Evolutionary conservation across 768 basidiomycete genomes (phyloP), one percentile per base, ranked within the genome.

Genomic region (Nevesoporus exiguus): DNA sequence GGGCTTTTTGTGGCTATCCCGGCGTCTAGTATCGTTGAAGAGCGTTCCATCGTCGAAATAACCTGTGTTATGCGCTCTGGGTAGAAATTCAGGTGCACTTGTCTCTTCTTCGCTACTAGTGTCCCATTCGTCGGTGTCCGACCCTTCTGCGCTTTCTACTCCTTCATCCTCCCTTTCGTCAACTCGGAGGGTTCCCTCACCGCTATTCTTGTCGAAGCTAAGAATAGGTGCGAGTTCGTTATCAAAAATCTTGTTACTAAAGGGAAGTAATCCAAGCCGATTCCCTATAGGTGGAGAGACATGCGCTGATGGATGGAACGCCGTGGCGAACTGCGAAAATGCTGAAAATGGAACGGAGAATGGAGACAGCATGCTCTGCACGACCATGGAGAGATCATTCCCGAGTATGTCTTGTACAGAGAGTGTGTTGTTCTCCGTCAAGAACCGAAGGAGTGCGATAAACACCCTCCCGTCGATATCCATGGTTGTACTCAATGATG

Each of bases 401-500:
- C 73, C 75, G 15, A 75, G 34, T 24, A 78, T 41, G 8, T 70
- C 53, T 19, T 46, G 51, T 10, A 69, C 13, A 4, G 70, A 59
- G 19, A 66, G 34, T 0, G 47, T 46, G 17, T 48, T 49, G 25
- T 70, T 56, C 14, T 62, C 47, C 7, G 73, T 64, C 21, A 75
- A 34, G 58, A 74, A 73, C 11, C 68, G 68, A 36, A 85, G 49
- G 22, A 85, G 67, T 15, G 74, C 65, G 15, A 72, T 51, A 62
- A 82, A 85, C 10, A 85, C 65, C 33, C 76, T 71, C 14, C 79
- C 79, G 58, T 87, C 85, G 7, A 86, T 49, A 49, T 83, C 79
- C n/a, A 78, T 55, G 36, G 67, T 58, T 36, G 61, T 51, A 27
- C 55, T 51, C 7, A 62, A 52, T 5, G 56, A 48, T 15, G 64